Evolutionary conservation across 345 rosid genomes (phyloP).

Genomic region (Microthlaspi erraticum): DNA sequence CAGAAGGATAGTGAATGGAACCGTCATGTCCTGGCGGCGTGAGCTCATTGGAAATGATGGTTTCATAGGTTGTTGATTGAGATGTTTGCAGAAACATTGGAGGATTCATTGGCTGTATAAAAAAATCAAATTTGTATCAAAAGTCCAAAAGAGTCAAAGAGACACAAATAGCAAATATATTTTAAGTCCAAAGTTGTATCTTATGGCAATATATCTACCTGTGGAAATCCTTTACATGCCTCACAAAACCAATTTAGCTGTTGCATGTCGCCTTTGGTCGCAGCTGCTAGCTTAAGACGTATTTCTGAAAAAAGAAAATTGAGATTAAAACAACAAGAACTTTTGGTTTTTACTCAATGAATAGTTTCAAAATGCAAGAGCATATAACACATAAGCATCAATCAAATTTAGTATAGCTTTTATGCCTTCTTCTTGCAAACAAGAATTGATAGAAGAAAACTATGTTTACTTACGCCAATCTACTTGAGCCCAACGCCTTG

Average conservation of each 20-base stretch:
- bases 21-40: constrained; percentile 75
- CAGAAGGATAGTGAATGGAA: constrained; percentile 63
- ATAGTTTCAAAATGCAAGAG: too few relatives aligned
- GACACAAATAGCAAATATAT: neutral
- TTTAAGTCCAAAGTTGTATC: neutral
- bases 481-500: constrained; percentile 68
- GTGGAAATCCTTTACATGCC: constrained; percentile 94
- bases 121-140: neutral
- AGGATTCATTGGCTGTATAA: constrained; percentile 65
- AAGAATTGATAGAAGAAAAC: too few relatives aligned
- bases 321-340: neutral
- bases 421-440: too few relatives aligned
- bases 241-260: constrained; percentile 86
- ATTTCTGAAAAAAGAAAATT: constrained; percentile 55
- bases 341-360: too few relatives aligned
- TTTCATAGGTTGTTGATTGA: neutral
- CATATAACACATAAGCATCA: too few relatives aligned
- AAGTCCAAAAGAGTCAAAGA: neutral
- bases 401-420: too few relatives aligned
- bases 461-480: constrained; percentile 66
- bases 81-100: constrained; percentile 62
- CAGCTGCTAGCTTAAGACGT: constrained; percentile 74
- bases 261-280: constrained; percentile 65
- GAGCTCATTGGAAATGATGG: neutral
- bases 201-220: constrained; percentile 51